A percentile compares a stretch with the other conserved stretches of the same genome.
Evolutionary conservation across 768 basidiomycete species (phyloP).

Genomic region (Tulasnella calospora): DNA sequence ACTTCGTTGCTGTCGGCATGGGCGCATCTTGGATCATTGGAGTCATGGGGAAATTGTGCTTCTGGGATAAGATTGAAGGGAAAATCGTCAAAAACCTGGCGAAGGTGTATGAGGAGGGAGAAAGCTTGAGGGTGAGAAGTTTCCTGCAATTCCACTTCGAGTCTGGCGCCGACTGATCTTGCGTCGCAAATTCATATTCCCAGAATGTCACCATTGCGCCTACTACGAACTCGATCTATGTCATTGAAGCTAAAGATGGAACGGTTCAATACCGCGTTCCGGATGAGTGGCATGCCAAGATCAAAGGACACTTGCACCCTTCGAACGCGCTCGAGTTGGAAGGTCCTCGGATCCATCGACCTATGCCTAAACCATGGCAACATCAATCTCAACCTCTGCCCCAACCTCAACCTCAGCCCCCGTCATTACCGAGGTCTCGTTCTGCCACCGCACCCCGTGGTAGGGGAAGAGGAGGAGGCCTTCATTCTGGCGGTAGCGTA

Average conservation of each 20-base stretch:
- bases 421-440: not conserved
- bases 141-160: not conserved
- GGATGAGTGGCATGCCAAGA: constrained; percentile 19
- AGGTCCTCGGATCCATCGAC: constrained; percentile 5
- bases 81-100: constrained; percentile 8
- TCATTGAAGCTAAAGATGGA: constrained; percentile 20
- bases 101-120: not conserved
- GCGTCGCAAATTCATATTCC: not conserved
- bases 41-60: constrained; percentile 7
- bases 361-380: not conserved
- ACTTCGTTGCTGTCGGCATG: constrained; percentile 18
- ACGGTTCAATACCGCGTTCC: constrained; percentile 16
- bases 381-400: not conserved
- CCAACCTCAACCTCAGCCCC: not conserved
- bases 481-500: not conserved
- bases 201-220: constrained; percentile 14
- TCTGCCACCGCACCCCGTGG: not conserved
- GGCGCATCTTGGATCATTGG: constrained; percentile 20
- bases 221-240: not conserved
- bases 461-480: not conserved
- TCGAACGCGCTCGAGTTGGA: not conserved
- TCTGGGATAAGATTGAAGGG: constrained; percentile 15
- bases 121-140: constrained; percentile 1
- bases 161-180: not conserved
- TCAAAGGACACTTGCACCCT: not conserved